Evolutionary conservation across 2,329 filamentous ascomycete genomes (phyloP).

Genomic region (Mycosphaerella sp.): DNA sequence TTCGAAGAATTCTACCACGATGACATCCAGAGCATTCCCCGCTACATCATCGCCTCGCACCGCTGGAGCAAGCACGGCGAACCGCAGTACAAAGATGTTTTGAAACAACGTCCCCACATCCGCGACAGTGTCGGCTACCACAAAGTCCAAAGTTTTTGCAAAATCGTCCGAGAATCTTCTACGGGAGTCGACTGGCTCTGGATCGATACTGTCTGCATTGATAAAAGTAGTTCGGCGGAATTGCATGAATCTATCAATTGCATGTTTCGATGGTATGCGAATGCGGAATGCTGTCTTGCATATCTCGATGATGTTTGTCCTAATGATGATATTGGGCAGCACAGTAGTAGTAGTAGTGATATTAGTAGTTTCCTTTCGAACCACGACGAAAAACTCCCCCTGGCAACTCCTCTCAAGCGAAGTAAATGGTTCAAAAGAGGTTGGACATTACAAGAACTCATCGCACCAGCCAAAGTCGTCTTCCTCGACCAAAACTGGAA

Average conservation of each 20-base stretch:
- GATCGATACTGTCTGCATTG: slow-evolving; percentile 22
- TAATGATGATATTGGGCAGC: background rate
- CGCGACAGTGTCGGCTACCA: slow-evolving; percentile 4
- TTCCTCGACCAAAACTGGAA: slow-evolving; percentile 18
- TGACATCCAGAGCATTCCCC: slow-evolving; percentile 1
- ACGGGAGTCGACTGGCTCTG: slow-evolving; percentile 12
- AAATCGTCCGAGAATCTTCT: background rate
- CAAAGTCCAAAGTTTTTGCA: slow-evolving; percentile 11
- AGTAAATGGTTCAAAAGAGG: slow-evolving; percentile 22
- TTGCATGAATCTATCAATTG: slow-evolving; percentile 16
- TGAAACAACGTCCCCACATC: background rate
- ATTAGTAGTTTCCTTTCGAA: too few relatives aligned
- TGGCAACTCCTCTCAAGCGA: background rate
- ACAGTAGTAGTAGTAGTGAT: too few relatives aligned
- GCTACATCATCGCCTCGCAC: slow-evolving; percentile 15
- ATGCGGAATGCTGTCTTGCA: slow-evolving; percentile 15
- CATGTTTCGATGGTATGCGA: slow-evolving; percentile 20
- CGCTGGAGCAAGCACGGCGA: slow-evolving; percentile 7
- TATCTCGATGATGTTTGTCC: slow-evolving; percentile 11
- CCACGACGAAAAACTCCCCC: background rate
- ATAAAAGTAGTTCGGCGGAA: slow-evolving; percentile 15
- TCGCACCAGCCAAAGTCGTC: slow-evolving; percentile 15
- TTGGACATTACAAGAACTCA: slow-evolving; percentile 17
- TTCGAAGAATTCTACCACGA: slow-evolving; percentile 7
- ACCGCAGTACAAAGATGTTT: slow-evolving; percentile 7